phyloP scores from a whole-genome alignment of 2,329 filamentous ascomycete genomes.

The Aspergillus jensenii region DNA sequence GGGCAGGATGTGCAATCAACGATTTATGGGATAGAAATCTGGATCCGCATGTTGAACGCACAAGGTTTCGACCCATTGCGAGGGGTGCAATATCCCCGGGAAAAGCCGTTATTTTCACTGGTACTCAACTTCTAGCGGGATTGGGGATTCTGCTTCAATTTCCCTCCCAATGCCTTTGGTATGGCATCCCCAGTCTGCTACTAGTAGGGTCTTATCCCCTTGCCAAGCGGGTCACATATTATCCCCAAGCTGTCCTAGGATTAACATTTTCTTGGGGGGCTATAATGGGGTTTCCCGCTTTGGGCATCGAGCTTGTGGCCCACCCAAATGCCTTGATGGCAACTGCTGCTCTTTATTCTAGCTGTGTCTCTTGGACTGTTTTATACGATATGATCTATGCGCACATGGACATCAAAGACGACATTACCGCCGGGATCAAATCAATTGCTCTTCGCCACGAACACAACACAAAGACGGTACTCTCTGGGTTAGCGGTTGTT shows the following conservation, averaged over 20 bases:
- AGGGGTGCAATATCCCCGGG: slow-evolving; percentile 50
- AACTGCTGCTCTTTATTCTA: slow-evolving; percentile 45
- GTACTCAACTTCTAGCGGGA: slow-evolving; percentile 43
- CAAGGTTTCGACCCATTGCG: slow-evolving; percentile 52
- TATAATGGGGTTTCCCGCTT: slow-evolving; percentile 48
- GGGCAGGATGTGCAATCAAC: slow-evolving; percentile 56
- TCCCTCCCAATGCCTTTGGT: slow-evolving; percentile 43
- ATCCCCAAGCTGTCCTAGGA: slow-evolving; percentile 53
- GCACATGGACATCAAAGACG: slow-evolving; percentile 53
- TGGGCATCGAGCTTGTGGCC: slow-evolving; percentile 46
- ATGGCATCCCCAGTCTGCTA: slow-evolving; percentile 44
- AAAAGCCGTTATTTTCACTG: slow-evolving; percentile 46
- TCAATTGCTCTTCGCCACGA: slow-evolving; percentile 52
- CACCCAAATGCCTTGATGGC: slow-evolving; percentile 37
- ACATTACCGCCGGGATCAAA: slow-evolving; percentile 51
- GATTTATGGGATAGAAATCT: slow-evolving; percentile 56
- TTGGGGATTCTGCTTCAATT: slow-evolving; percentile 46
- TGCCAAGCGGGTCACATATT: slow-evolving; percentile 54
- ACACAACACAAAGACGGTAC: slow-evolving; percentile 46
- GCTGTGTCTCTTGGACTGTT: slow-evolving; percentile 50
- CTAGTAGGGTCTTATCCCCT: slow-evolving; percentile 51
- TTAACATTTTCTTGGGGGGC: slow-evolving; percentile 53
- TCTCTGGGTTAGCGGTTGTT: slow-evolving; percentile 40
- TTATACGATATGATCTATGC: slow-evolving; percentile 55
- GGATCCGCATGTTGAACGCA: slow-evolving; percentile 54